Conservation (phyloP, 2,329 filamentous ascomycete species). For the Phaeomoniella chlamydospora region DNA sequence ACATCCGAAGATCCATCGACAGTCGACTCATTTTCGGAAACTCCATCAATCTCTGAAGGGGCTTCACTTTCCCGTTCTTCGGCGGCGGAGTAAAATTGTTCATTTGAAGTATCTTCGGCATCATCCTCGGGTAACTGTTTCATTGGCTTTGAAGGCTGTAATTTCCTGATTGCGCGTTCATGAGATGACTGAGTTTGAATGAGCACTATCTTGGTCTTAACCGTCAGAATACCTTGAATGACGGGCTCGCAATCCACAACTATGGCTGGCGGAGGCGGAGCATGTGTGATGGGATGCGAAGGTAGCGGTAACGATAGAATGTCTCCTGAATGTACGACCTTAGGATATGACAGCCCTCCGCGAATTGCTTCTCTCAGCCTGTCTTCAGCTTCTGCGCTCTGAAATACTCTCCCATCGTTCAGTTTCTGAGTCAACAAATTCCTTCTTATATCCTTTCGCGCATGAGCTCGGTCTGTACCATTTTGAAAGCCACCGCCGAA, state of each 20-base stretch:
- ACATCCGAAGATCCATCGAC: conserved; percentile 45
- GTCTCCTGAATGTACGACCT: conserved; percentile 73
- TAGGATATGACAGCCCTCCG: conserved; percentile 56
- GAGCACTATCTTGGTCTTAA: conserved; percentile 72
- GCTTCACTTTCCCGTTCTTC: conserved; percentile 49
- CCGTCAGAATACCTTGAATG: conserved; percentile 65
- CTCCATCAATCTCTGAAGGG: conserved; percentile 34
- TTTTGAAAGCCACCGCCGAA: conserved; percentile 54
- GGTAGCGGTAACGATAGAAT: conserved; percentile 62
- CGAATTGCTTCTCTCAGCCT: conserved; percentile 54
- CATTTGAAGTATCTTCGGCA: conserved; percentile 72
- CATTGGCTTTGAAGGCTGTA: conserved; percentile 33
- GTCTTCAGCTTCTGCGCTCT: conserved; percentile 31
- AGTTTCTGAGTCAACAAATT: background rate
- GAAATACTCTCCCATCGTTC: background rate
- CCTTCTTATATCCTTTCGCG: conserved; percentile 7
- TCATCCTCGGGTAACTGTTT: conserved; percentile 45
- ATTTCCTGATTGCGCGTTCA: conserved; percentile 25
- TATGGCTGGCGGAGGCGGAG: conserved; percentile 68
- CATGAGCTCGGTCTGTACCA: conserved; percentile 12
- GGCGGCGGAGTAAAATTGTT: conserved; percentile 83
- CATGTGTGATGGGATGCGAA: conserved; percentile 73
- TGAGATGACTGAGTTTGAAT: conserved; percentile 34
- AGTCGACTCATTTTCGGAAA: conserved; percentile 44
- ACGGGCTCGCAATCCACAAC: conserved; percentile 92